Conservation (phyloP, 23 red algal species). For the Pyropia haitanensis region DNA sequence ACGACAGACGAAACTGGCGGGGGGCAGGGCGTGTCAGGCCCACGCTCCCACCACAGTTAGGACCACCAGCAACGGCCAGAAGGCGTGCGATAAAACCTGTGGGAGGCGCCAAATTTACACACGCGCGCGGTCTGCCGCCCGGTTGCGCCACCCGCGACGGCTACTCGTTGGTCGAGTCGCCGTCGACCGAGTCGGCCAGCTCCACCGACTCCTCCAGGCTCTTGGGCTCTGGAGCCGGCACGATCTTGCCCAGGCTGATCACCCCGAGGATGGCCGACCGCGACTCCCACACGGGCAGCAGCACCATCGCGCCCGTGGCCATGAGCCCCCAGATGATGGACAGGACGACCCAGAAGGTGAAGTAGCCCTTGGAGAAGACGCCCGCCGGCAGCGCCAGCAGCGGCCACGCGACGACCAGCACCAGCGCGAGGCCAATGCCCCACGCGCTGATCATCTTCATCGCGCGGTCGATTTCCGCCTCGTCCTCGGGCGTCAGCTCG, state of each 20-base stretch:
- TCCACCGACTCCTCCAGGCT: too few relatives aligned
- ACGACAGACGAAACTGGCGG: too few relatives aligned
- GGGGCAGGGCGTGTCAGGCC: too few relatives aligned
- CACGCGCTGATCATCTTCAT: slow-evolving; percentile 50
- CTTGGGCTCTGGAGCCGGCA: too few relatives aligned
- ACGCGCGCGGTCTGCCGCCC: too few relatives aligned
- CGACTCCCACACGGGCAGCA: slow-evolving; percentile 60
- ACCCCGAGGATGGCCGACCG: slow-evolving; percentile 37
- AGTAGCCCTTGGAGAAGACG: slow-evolving; percentile 59
- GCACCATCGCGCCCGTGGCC: slow-evolving; percentile 50
- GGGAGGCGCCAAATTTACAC: too few relatives aligned
- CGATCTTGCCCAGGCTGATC: slow-evolving; percentile 30
- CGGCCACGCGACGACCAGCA: slow-evolving; percentile 60
- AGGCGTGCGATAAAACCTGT: too few relatives aligned
- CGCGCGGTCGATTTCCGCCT: slow-evolving; percentile 31
- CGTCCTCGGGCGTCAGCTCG: slow-evolving; percentile 21
- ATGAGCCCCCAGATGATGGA: slow-evolving; percentile 76
- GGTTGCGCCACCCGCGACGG: too few relatives aligned
- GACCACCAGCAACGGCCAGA: too few relatives aligned
- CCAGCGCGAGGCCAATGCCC: slow-evolving; percentile 37
- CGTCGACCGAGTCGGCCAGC: too few relatives aligned
- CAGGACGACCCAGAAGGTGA: slow-evolving; percentile 71
- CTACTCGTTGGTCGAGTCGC: too few relatives aligned
- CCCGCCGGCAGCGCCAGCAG: slow-evolving; percentile 46
- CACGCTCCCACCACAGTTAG: too few relatives aligned